Evolutionary conservation across 345 rosid species (phyloP), one percentile per base, ranked within the genome.

Genomic region (Camelina neglecta): DNA sequence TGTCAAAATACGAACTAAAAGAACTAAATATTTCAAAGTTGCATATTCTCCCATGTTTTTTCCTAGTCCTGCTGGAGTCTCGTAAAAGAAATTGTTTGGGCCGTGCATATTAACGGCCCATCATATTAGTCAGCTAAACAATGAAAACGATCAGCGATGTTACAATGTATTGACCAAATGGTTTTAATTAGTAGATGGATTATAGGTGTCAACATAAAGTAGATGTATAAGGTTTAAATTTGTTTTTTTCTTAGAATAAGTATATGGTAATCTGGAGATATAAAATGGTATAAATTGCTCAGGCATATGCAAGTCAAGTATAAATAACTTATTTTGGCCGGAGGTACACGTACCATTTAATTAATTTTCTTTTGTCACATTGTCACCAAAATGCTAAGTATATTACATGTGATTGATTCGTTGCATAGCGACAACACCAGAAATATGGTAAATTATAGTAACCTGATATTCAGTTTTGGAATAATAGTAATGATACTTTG

Each of bases 351-450:
- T 21, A 62, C 16, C 29, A 29, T 57, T 57, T 54, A 23, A 54
- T 54, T 54, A 11, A 0, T 54, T 23, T 54, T 23, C 4, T 54
- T 24, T 54, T 24, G 58, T 23, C 58, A 15, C 11, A 24, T 11
- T 54, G 58, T 23, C 3, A 51, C 18, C 20, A 41, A 72, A 62
- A 61, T 38, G 42, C 31, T 51, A 42, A 18, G 18, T 21, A 42
- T 53, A 24, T 53, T 51, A 29, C 24, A 63, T 64, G 41, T 31
- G 63, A 20, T 33, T 70, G 45, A 70, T 70, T 70, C 66, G 56
- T 70, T 70, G 74, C 65, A 64, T 64, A 64, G n/a, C 7, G 56
- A 73, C 23, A 38, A 24, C 60, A 62, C n/a, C 12, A 60, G 29
- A 10, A 29, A 65, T 42, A 18, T 29, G 1, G 41, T 54, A 33